Percentiles rank a stretch among this genome's conserved stretches.
Conservation (phyloP, 306 rosid species). For the Vicia sativa region DNA sequence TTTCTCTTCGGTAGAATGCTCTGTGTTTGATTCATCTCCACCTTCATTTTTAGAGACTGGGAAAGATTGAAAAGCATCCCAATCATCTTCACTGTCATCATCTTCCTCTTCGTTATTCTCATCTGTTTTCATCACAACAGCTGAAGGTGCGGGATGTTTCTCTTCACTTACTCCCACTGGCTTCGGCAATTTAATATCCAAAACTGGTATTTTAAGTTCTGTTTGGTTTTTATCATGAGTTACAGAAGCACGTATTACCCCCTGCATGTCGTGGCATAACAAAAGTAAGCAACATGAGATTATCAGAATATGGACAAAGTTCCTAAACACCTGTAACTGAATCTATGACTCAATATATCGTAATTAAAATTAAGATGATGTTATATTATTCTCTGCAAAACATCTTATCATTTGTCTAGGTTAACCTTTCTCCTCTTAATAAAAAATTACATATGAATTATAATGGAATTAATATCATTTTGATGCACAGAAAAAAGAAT, state of each 20-base stretch:
- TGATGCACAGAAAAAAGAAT: constrained; percentile 13
- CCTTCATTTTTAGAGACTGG: constrained; percentile 64
- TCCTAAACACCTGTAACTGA: constrained; percentile 3
- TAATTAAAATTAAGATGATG: not conserved
- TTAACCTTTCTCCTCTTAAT: constrained; percentile 5
- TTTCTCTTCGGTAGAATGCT: constrained; percentile 38
- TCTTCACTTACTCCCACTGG: constrained; percentile 50
- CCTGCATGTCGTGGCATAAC: constrained; percentile 47
- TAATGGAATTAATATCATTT: constrained; percentile 6
- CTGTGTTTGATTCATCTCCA: constrained; percentile 49
- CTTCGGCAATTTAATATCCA: constrained; percentile 71
- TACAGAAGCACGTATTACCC: constrained; percentile 86
- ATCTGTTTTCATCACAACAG: constrained; percentile 30
- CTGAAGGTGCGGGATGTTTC: constrained; percentile 37
- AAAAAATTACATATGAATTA: not conserved
- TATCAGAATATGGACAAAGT: not conserved
- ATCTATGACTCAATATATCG: not conserved
- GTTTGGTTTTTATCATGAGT: constrained; percentile 59
- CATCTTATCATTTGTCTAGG: not conserved
- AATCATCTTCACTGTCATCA: constrained; percentile 76
- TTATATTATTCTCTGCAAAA: constrained; percentile 1
- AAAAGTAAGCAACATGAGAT: constrained; percentile 20
- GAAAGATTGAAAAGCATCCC: constrained; percentile 96
- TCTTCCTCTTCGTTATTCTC: constrained; percentile 46
- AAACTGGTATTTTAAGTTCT: constrained; percentile 55